These are phyloP conservation scores for Tolypocladium sp. DNA, from an alignment of 2,329 filamentous ascomycete species.

Conservation along the genomic window DNA sequence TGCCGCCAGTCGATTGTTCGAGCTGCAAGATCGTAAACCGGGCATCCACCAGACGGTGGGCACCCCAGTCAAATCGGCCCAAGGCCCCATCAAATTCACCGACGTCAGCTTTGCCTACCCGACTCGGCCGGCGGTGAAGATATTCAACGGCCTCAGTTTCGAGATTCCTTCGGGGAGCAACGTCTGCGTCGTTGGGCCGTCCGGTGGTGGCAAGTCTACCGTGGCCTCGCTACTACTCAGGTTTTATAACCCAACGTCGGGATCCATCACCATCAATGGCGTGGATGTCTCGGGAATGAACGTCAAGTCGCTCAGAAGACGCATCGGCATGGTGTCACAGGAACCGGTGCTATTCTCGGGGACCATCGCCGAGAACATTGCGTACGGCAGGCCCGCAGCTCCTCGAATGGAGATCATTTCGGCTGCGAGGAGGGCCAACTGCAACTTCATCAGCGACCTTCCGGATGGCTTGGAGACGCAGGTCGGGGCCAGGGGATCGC, in stretches of 20 bases:
- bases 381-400: constrained; percentile 78
- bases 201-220: constrained; percentile 91
- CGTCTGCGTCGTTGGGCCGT: constrained; percentile 92
- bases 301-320: constrained; percentile 81
- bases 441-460: constrained; percentile 92
- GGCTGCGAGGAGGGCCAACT: constrained; percentile 88
- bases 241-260: constrained; percentile 78
- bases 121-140: constrained; percentile 80
- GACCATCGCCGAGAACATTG: constrained; percentile 79
- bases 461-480: constrained; percentile 92
- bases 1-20: constrained; percentile 90
- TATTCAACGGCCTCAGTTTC: constrained; percentile 84
- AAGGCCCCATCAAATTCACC: constrained; percentile 80
- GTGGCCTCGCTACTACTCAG: constrained; percentile 84
- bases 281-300: constrained; percentile 81
- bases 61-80: constrained; percentile 67
- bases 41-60: constrained; percentile 84
- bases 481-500: constrained; percentile 84
- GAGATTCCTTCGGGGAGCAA: constrained; percentile 89
- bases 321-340: constrained; percentile 91
- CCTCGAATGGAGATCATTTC: constrained; percentile 71
- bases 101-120: constrained; percentile 87
- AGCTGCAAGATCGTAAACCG: constrained; percentile 83
- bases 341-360: constrained; percentile 90
- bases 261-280: constrained; percentile 74